A percentile compares a stretch with the other conserved stretches of the same genome.
Evolutionary conservation across 495 filamentous ascomycete species (phyloP).

Genomic region (Aspergillus heteromorphus): DNA sequence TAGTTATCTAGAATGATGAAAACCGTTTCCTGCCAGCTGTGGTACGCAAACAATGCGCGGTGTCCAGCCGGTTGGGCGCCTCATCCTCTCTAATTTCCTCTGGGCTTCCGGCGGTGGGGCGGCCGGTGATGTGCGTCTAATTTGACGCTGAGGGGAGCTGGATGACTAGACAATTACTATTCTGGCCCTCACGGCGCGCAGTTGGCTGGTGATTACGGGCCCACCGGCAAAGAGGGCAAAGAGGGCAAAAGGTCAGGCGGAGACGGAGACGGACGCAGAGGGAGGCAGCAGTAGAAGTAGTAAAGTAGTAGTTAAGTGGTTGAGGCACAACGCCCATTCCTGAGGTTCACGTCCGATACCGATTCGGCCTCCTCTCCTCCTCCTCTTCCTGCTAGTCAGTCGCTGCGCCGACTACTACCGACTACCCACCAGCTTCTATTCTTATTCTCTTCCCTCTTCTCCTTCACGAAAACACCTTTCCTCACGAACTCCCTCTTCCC

Average conservation of each 20-base stretch:
- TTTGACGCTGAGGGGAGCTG: not conserved
- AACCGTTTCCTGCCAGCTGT: not conserved
- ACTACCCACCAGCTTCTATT: not conserved
- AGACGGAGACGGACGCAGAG: not conserved
- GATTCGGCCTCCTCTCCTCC: not conserved
- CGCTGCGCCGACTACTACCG: not conserved
- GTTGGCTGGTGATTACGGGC: not conserved
- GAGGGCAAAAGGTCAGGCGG: too few relatives aligned
- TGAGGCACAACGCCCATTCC: not conserved
- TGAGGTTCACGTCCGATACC: not conserved
- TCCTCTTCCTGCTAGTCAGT: not conserved
- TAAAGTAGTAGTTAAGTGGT: too few relatives aligned
- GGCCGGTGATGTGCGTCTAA: not conserved
- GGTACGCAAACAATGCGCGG: not conserved
- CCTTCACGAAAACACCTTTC: not conserved
- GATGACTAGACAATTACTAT: not conserved
- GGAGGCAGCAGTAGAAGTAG: too few relatives aligned
- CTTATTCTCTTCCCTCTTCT: not conserved
- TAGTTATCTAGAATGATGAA: too few relatives aligned
- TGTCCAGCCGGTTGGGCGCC: not conserved
- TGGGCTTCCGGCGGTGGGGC: not conserved
- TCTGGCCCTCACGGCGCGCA: not conserved
- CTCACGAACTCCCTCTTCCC: not conserved
- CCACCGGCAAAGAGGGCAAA: constrained; percentile 1
- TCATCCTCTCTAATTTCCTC: not conserved